Evolutionary conservation across 192 early-diverging fungal genomes (phyloP).

Genomic region (Coemansia sp.): DNA sequence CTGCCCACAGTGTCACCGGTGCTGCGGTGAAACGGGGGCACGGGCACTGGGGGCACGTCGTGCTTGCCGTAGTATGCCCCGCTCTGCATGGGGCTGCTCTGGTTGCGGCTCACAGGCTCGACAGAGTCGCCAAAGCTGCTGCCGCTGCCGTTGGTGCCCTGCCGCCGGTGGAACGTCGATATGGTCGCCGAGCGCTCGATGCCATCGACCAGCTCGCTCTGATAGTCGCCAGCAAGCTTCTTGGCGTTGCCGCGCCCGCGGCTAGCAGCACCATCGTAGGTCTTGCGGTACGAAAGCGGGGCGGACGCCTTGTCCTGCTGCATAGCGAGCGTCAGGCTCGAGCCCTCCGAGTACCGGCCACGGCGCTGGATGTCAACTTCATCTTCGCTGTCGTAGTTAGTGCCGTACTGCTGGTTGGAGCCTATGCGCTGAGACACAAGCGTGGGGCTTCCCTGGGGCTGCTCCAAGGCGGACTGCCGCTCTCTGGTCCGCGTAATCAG

Average conservation of each 20-base stretch:
- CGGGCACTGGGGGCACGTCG: slow-evolving; percentile 35
- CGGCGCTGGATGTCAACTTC: slow-evolving; percentile 27
- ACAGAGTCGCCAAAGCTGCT: slow-evolving; percentile 31
- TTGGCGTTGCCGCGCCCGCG: slow-evolving; percentile 30
- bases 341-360: slow-evolving; percentile 51
- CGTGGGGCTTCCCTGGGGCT: slow-evolving; percentile 12
- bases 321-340: slow-evolving; percentile 45
- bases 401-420: slow-evolving; percentile 18
- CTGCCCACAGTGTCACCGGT: neutral
- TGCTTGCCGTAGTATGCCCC: slow-evolving; percentile 21
- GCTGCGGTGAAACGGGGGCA: slow-evolving; percentile 34
- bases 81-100: slow-evolving; percentile 43
- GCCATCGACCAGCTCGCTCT: slow-evolving; percentile 40
- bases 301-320: slow-evolving; percentile 32
- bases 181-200: slow-evolving; percentile 52
- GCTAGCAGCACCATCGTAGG: slow-evolving; percentile 39
- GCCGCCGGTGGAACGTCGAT: slow-evolving; percentile 41
- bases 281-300: slow-evolving; percentile 45
- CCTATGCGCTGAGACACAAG: slow-evolving; percentile 12
- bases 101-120: slow-evolving; percentile 11
- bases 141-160: slow-evolving; percentile 39
- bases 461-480: slow-evolving; percentile 10
- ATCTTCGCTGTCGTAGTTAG: slow-evolving; percentile 41
- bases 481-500: slow-evolving; percentile 63
- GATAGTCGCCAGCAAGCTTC: slow-evolving; percentile 43